A percentile compares a stretch with the other conserved stretches of the same genome.
phyloP scores from a whole-genome alignment of 768 basidiomycete genomes.

The Paxillus rubicundulus region DNA sequence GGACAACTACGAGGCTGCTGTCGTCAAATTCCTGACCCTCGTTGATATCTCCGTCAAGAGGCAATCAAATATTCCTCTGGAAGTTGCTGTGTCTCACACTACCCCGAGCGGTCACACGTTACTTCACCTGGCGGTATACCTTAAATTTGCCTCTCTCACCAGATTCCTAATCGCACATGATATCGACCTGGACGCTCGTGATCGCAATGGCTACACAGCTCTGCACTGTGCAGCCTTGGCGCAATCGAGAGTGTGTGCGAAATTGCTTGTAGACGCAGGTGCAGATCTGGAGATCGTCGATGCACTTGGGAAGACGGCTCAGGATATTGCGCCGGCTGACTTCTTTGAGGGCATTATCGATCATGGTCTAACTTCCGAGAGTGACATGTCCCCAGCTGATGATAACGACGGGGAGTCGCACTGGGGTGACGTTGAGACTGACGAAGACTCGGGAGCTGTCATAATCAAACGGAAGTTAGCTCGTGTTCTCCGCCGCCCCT shows the following conservation, averaged over 20 bases:
- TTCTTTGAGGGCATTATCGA: slow-evolving; percentile 42
- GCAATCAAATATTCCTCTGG: slow-evolving; percentile 39
- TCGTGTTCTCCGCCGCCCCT: slow-evolving; percentile 35
- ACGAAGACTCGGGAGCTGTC: slow-evolving; percentile 44
- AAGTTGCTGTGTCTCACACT: slow-evolving; percentile 64
- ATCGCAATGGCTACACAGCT: slow-evolving; percentile 88
- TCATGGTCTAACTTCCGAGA: slow-evolving; percentile 12
- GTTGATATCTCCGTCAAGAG: slow-evolving; percentile 62
- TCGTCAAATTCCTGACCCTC: slow-evolving; percentile 78
- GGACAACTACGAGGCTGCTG: slow-evolving; percentile 68
- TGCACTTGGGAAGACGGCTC: slow-evolving; percentile 64
- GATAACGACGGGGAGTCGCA: slow-evolving; percentile 56
- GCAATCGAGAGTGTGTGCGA: slow-evolving; percentile 60
- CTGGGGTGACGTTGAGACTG: slow-evolving; percentile 70
- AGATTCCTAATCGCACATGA: slow-evolving; percentile 68
- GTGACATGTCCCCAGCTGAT: slow-evolving; percentile 21
- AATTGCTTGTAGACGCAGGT: slow-evolving; percentile 70
- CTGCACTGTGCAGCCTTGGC: slow-evolving; percentile 80
- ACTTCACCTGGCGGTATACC: slow-evolving; percentile 81
- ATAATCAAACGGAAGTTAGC: slow-evolving; percentile 29
- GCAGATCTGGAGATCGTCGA: slow-evolving; percentile 80
- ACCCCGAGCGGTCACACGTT: slow-evolving; percentile 80
- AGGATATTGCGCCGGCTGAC: slow-evolving; percentile 50
- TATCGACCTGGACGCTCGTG: slow-evolving; percentile 79
- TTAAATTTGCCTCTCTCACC: slow-evolving; percentile 70